These are phyloP conservation scores for Prillingera fragicola DNA, from an alignment of 1,284 basidiomycete genomes.

Conservation along the genomic window DNA sequence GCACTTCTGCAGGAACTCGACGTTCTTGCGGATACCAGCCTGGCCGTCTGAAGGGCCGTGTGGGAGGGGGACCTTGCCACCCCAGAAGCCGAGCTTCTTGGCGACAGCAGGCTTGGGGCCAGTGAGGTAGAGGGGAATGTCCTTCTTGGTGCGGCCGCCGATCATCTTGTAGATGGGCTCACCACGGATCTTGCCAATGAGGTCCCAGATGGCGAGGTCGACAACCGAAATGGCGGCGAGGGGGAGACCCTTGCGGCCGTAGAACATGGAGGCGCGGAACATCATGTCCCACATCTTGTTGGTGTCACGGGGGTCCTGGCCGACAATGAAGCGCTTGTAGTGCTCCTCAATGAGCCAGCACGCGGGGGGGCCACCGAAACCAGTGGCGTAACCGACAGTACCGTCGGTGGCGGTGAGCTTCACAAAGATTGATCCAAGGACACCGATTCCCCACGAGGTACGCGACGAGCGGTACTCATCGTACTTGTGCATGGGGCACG, in stretches of 20 bases:
- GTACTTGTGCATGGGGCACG: slow-evolving; percentile 52
- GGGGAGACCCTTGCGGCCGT: slow-evolving; percentile 53
- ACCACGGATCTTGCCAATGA: slow-evolving; percentile 53
- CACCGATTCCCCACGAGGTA: slow-evolving; percentile 50
- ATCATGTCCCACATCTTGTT: slow-evolving; percentile 53
- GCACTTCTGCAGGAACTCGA: slow-evolving; percentile 51
- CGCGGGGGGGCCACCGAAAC: slow-evolving; percentile 54
- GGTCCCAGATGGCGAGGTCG: slow-evolving; percentile 54
- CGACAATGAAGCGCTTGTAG: slow-evolving; percentile 53
- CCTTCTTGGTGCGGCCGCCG: slow-evolving; percentile 52
- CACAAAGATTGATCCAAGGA: slow-evolving; percentile 52
- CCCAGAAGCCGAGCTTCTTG: slow-evolving; percentile 54
- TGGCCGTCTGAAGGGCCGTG: slow-evolving; percentile 52
- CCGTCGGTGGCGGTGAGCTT: slow-evolving; percentile 53
- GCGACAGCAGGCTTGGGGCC: slow-evolving; percentile 52
- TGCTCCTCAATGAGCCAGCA: slow-evolving; percentile 57
- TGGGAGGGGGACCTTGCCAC: slow-evolving; percentile 52
- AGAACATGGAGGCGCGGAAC: slow-evolving; percentile 52
- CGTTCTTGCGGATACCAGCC: slow-evolving; percentile 52
- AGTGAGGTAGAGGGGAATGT: slow-evolving; percentile 54
- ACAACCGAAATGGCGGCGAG: slow-evolving; percentile 54
- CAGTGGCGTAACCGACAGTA: slow-evolving; percentile 52
- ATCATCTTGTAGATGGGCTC: slow-evolving; percentile 58
- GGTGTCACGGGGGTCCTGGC: slow-evolving; percentile 53
- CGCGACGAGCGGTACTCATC: slow-evolving; percentile 51